Evolutionary conservation across 2,329 filamentous ascomycete species (phyloP), one percentile per base, ranked within the genome.

Genomic region (Clarireedia homoeocarpa): DNA sequence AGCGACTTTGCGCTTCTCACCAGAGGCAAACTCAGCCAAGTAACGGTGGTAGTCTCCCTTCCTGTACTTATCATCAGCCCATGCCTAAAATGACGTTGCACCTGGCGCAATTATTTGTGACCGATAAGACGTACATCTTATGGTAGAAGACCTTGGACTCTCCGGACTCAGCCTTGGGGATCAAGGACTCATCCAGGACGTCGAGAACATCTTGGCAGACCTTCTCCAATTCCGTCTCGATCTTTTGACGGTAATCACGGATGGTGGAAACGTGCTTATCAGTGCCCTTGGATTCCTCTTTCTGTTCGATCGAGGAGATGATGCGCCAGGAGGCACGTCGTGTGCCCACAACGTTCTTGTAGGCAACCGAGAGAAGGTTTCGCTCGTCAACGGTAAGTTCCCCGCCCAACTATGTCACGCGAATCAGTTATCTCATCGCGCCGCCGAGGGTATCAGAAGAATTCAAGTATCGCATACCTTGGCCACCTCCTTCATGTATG

Each of bases 61-160:
- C 90, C 90, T 95, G 65, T 61, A 50, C 48, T 39, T 51, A 51
- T 63, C 6, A 26, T 40, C 38, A 55, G 53, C 20, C 26, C 17
- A 17, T 17, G 27, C 56, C 62, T 57, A 62, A 56, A 58, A 54
- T 55, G 38, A 57, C 34, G 52, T 57, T 50, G 27, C 51, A 51
- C 44, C 55, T 45, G 48, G 34, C 34, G 34, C 46, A 59, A 39
- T 52, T 24, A 27, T 54, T 56, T 12, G 45, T 23, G 14, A 26
- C 38, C 56, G 61, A 67, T 59, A 63, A 58, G 63, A 81, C 89
- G 69, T 79, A 96, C 92, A 97, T 97, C 86, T 97, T 97, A 87
- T 96, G 91, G 82, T 97, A 97, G 78, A 97, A 97, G 73, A 97
- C 92, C 86, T 96, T 97, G 75, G 91, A 96, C 83, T 97, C 92